phyloP scores from a whole-genome alignment of 768 basidiomycete species.

The Agaricus subrufescens region DNA sequence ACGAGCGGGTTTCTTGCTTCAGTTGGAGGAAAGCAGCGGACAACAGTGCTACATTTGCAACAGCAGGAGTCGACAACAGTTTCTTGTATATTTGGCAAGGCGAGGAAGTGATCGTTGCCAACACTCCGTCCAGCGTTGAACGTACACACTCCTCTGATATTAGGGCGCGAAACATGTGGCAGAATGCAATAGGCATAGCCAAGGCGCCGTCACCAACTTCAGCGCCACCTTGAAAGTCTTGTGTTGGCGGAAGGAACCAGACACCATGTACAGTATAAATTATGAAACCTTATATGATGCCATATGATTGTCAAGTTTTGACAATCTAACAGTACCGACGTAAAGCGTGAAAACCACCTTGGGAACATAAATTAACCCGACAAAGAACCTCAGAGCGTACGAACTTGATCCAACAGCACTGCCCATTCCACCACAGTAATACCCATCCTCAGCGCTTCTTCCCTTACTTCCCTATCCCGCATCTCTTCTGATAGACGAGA shows the following conservation, averaged over 20 bases:
- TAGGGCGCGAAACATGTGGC: background rate
- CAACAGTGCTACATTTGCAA: constrained; percentile 1
- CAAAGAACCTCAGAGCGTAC: constrained; percentile 20
- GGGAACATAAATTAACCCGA: constrained; percentile 1
- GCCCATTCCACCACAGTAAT: constrained; percentile 78
- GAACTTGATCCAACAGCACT: constrained; percentile 63
- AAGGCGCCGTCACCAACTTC: background rate
- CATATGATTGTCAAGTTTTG: no score
- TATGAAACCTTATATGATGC: no score
- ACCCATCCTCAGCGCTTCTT: constrained; percentile 63
- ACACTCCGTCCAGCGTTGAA: background rate
- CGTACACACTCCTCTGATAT: background rate
- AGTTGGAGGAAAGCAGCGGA: constrained; percentile 5
- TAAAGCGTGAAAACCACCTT: background rate
- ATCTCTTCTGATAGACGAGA: constrained; percentile 59
- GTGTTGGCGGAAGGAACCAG: no score
- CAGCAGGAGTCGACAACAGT: background rate
- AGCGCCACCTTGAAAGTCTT: background rate
- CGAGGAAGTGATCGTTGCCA: constrained; percentile 2
- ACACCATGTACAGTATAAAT: no score
- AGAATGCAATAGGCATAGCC: background rate
- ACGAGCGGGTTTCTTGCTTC: constrained; percentile 2
- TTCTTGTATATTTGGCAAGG: constrained; percentile 2
- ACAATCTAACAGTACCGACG: no score
- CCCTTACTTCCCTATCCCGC: constrained; percentile 63